Conservation (phyloP, 2,329 filamentous ascomycete genomes). For the Metarhizium rileyi region DNA sequence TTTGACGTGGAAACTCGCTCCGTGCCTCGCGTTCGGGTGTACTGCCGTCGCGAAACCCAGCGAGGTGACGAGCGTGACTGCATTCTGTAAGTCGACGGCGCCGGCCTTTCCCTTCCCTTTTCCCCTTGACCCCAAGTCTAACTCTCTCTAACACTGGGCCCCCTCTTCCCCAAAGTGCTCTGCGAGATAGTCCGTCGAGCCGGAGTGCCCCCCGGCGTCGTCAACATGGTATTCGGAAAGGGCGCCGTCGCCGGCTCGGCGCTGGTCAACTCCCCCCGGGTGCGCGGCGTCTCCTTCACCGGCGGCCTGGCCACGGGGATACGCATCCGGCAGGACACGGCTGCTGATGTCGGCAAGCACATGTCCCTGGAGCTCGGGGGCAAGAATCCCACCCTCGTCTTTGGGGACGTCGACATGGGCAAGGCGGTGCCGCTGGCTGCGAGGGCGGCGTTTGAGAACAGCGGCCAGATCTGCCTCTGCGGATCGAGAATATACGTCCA, state of each 20-base stretch:
- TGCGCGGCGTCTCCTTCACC: neutral
- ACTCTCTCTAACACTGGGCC: too few relatives aligned
- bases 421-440: slow-evolving; percentile 48
- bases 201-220: neutral
- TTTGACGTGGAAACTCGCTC: neutral
- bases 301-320: neutral
- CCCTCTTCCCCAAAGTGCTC: too few relatives aligned
- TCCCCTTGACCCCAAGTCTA: too few relatives aligned
- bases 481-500: slow-evolving; percentile 34
- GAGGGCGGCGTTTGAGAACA: slow-evolving; percentile 26
- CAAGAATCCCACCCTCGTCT: slow-evolving; percentile 67
- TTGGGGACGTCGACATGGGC: slow-evolving; percentile 62
- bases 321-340: slow-evolving; percentile 35
- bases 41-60: neutral
- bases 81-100: neutral
- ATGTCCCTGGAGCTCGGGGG: slow-evolving; percentile 65
- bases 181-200: neutral
- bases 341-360: slow-evolving; percentile 65
- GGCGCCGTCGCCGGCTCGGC: neutral
- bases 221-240: neutral
- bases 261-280: neutral
- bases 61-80: neutral
- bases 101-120: too few relatives aligned
- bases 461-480: slow-evolving; percentile 40
- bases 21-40: neutral